These are phyloP conservation scores for Inosperma sp. DNA, from an alignment of 768 basidiomycete genomes.

Conservation along the genomic window DNA sequence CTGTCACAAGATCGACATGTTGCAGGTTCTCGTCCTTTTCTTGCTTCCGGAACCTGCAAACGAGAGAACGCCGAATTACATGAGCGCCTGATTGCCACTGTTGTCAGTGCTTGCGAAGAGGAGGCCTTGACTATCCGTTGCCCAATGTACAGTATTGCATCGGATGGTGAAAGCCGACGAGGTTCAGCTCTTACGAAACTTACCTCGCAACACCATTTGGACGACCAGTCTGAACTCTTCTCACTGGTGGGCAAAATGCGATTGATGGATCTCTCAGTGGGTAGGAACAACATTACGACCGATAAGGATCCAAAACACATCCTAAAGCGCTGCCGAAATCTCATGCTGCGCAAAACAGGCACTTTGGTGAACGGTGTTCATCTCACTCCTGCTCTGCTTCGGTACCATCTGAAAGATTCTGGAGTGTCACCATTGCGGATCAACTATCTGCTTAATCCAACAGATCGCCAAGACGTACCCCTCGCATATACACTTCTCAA, in stretches of 20 bases:
- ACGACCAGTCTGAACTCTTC: conserved; percentile 17
- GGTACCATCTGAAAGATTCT: conserved; percentile 12
- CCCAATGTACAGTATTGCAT: conserved; percentile 16
- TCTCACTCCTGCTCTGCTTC: conserved; percentile 16
- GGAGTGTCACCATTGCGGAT: conserved; percentile 3
- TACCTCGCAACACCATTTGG: conserved; percentile 12
- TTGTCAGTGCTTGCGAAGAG: conserved; percentile 8
- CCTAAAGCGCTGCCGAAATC: conserved; percentile 20
- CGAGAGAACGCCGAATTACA: conserved; percentile 13
- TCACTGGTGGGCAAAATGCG: conserved; percentile 8
- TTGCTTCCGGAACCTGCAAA: conserved; percentile 21
- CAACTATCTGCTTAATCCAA: conserved; percentile 15
- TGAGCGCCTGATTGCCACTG: conserved; percentile 7
- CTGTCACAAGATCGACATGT: conserved; percentile 11
- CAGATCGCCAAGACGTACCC: conserved; percentile 20
- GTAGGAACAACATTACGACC: conserved; percentile 24
- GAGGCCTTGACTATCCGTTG: conserved; percentile 7
- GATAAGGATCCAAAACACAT: conserved; percentile 30
- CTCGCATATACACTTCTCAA: conserved; percentile 13
- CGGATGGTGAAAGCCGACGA: conserved; percentile 21
- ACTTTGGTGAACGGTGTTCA: conserved; percentile 14
- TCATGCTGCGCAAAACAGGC: conserved; percentile 18
- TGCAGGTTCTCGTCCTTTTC: conserved; percentile 12
- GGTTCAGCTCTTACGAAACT: conserved; percentile 13
- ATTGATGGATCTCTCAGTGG: conserved; percentile 22